Evolutionary conservation across 148 eudicot species (phyloP).

Genomic region (Amaranthus cruentus): DNA sequence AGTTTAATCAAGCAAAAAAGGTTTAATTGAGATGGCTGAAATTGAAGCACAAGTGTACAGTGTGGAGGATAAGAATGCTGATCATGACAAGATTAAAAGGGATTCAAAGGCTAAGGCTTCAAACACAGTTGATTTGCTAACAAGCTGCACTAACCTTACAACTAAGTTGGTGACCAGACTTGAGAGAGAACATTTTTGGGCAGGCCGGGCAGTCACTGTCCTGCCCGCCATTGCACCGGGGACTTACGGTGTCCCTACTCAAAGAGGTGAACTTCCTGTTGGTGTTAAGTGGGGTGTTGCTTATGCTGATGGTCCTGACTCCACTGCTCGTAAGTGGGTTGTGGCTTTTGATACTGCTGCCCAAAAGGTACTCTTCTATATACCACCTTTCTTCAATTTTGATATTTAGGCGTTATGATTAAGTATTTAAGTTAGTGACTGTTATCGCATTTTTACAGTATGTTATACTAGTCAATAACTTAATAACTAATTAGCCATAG

Average conservation of each 20-base stretch:
- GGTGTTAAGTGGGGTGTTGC: neutral
- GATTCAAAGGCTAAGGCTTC: neutral
- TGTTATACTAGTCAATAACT: no score
- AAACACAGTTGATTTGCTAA: neutral
- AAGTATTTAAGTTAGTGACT: no score
- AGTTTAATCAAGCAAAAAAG: no score
- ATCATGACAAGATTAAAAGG: neutral
- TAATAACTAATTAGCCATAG: no score
- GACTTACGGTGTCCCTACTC: neutral
- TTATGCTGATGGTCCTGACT: slow-evolving; percentile 7
- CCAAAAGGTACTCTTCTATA: neutral
- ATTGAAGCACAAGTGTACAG: neutral
- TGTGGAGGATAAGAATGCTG: neutral
- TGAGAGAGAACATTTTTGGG: slow-evolving; percentile 7
- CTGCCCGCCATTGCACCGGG: neutral
- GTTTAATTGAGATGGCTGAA: neutral
- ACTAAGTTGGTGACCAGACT: neutral
- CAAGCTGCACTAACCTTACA: neutral
- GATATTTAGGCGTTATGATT: no score
- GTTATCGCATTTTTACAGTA: no score
- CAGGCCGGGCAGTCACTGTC: neutral
- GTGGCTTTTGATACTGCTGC: slow-evolving; percentile 2
- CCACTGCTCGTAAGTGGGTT: slow-evolving; percentile 11
- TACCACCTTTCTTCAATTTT: no score
- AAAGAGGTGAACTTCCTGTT: neutral